phyloP scores from a whole-genome alignment of 257 asterid genomes.

The Fraxinus anomala region DNA sequence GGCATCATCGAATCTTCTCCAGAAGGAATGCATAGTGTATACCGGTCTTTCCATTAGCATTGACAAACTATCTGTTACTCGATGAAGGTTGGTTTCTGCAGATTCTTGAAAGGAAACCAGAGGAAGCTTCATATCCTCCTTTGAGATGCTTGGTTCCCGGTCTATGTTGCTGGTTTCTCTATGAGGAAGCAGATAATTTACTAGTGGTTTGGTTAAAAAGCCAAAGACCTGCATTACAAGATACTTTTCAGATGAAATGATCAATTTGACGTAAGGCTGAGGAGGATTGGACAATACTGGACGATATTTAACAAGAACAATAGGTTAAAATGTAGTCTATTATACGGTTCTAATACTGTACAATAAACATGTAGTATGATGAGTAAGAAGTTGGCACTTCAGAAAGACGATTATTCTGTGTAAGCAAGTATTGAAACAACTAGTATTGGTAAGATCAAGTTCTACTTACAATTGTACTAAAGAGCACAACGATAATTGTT shows the following conservation, averaged over 20 bases:
- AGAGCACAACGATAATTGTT: constrained; percentile 70
- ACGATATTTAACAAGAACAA: background rate
- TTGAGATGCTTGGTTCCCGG: constrained; percentile 60
- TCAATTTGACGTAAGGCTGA: background rate
- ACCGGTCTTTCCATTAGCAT: constrained; percentile 85
- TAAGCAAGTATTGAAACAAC: background rate
- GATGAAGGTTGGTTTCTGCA: constrained; percentile 56
- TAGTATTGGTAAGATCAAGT: background rate
- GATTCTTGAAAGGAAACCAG: constrained; percentile 85
- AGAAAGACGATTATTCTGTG: background rate
- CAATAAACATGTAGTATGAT: background rate
- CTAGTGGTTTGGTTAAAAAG: constrained; percentile 75
- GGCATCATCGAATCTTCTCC: constrained; percentile 82
- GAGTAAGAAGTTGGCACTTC: background rate
- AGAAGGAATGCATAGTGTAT: constrained; percentile 71
- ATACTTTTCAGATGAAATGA: background rate
- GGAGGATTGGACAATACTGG: background rate
- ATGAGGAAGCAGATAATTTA: constrained; percentile 62
- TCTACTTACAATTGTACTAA: constrained; percentile 73
- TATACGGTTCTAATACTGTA: background rate
- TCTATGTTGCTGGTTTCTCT: constrained; percentile 34
- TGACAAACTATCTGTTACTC: constrained; percentile 70
- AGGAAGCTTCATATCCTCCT: constrained; percentile 77
- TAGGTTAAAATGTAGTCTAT: background rate
- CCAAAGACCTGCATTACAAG: constrained; percentile 71